phyloP scores from a whole-genome alignment of 257 asterid genomes.

The Orobanche coerulescens region DNA sequence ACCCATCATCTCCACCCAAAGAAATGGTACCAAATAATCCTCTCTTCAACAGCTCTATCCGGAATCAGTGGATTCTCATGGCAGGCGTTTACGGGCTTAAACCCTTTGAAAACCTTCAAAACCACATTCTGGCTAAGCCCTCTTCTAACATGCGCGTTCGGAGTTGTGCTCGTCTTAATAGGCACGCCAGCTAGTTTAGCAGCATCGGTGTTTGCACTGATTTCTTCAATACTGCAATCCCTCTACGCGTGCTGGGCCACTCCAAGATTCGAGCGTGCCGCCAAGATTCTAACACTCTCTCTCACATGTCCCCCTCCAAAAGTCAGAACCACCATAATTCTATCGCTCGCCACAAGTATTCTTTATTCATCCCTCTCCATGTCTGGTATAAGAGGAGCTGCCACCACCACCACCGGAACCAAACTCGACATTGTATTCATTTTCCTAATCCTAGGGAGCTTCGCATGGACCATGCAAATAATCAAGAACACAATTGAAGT shows the following conservation, averaged over 20 bases:
- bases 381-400: slow-evolving; percentile 48
- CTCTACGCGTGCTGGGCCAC: slow-evolving; percentile 55
- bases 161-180: slow-evolving; percentile 40
- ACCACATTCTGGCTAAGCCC: slow-evolving; percentile 56
- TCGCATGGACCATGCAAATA: slow-evolving; percentile 44
- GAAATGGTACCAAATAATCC: slow-evolving; percentile 36
- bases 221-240: slow-evolving; percentile 35
- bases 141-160: slow-evolving; percentile 37
- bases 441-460: slow-evolving; percentile 38
- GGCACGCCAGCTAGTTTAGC: slow-evolving; percentile 45
- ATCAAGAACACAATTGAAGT: slow-evolving; percentile 39
- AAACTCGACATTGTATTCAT: slow-evolving; percentile 33
- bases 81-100: slow-evolving; percentile 31
- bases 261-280: slow-evolving; percentile 34
- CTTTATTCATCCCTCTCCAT: slow-evolving; percentile 35
- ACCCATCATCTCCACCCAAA: slow-evolving; percentile 25
- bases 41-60: slow-evolving; percentile 40
- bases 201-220: slow-evolving; percentile 29
- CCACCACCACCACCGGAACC: slow-evolving; percentile 29
- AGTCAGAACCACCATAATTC: slow-evolving; percentile 21
- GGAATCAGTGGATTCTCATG: slow-evolving; percentile 37
- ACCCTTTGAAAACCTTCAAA: slow-evolving; percentile 35
- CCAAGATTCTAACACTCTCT: slow-evolving; percentile 31
- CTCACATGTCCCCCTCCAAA: slow-evolving; percentile 33
- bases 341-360: slow-evolving; percentile 25